phyloP scores from a whole-genome alignment of 345 rosid species.

The Sapria himalayana region DNA sequence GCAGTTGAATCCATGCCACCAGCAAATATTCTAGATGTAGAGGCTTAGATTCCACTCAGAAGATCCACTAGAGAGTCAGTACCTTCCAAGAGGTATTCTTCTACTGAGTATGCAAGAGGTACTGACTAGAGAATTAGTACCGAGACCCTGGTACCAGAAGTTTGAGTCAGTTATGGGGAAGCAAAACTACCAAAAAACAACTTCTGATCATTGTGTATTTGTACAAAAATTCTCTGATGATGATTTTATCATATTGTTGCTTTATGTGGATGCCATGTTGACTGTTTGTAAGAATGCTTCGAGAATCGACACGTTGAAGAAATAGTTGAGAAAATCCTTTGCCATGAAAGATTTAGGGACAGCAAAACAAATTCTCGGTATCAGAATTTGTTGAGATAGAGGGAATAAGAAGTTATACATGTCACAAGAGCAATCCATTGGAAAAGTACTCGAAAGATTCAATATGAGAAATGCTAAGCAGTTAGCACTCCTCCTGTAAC shows the following conservation, averaged over 20 bases:
- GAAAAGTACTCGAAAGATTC: constrained; percentile 1
- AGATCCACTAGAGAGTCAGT: too few relatives aligned
- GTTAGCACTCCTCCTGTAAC: background rate
- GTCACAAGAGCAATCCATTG: background rate
- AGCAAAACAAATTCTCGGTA: constrained; percentile 1
- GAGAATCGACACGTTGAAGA: background rate
- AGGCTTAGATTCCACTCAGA: too few relatives aligned
- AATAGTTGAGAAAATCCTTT: background rate
- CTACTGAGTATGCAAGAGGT: too few relatives aligned
- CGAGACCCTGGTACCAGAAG: background rate
- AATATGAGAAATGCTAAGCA: constrained; percentile 1
- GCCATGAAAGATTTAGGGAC: background rate
- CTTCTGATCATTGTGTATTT: background rate
- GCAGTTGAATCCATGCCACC: too few relatives aligned
- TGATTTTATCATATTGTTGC: background rate
- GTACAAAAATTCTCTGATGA: constrained; percentile 4
- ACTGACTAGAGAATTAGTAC: too few relatives aligned
- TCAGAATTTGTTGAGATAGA: background rate
- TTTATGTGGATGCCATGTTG: constrained; percentile 2
- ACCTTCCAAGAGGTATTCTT: too few relatives aligned
- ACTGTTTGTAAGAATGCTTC: background rate
- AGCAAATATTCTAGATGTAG: too few relatives aligned
- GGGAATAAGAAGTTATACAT: background rate
- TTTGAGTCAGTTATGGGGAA: constrained; percentile 3
- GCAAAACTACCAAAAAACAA: background rate